Conservation (phyloP, 192 early-diverging fungal species). For the Linnemannia exigua region DNA sequence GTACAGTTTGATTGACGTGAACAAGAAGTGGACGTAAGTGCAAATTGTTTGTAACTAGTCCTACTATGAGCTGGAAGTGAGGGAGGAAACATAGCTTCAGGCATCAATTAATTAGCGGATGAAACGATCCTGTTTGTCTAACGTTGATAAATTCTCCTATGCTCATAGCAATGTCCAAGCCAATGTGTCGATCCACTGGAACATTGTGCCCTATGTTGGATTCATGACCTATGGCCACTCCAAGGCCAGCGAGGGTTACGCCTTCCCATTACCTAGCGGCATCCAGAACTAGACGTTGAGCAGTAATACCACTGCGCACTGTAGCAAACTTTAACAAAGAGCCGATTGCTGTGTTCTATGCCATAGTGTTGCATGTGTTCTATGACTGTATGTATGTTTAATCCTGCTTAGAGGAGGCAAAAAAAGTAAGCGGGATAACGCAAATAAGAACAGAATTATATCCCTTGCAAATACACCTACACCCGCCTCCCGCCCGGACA, state of each 20-base stretch:
- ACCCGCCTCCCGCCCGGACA: too few relatives aligned
- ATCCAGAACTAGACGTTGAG: constrained; percentile 29
- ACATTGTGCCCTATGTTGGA: constrained; percentile 86
- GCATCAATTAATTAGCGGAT: neutral
- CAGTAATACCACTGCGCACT: too few relatives aligned
- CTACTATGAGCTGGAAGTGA: neutral
- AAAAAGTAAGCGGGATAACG: too few relatives aligned
- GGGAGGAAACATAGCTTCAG: neutral
- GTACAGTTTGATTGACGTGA: constrained; percentile 81
- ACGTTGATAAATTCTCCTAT: neutral
- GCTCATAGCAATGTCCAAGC: constrained; percentile 69
- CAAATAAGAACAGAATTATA: too few relatives aligned
- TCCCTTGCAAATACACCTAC: too few relatives aligned
- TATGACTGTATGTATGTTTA: too few relatives aligned
- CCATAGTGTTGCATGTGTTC: too few relatives aligned
- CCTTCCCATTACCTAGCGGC: constrained; percentile 58
- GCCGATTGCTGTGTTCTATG: neutral
- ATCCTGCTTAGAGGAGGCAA: too few relatives aligned
- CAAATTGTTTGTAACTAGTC: neutral
- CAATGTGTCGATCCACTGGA: constrained; percentile 84
- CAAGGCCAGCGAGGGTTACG: constrained; percentile 28
- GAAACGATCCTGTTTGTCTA: neutral
- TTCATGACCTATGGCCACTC: constrained; percentile 66
- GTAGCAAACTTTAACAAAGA: neutral
- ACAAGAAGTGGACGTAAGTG: constrained; percentile 74